A percentile compares a stretch with the other conserved stretches of the same genome.
These are phyloP conservation scores for Paraglomus brasilianum DNA, from an alignment of 192 early-diverging fungal genomes.

Conservation along the genomic window DNA sequence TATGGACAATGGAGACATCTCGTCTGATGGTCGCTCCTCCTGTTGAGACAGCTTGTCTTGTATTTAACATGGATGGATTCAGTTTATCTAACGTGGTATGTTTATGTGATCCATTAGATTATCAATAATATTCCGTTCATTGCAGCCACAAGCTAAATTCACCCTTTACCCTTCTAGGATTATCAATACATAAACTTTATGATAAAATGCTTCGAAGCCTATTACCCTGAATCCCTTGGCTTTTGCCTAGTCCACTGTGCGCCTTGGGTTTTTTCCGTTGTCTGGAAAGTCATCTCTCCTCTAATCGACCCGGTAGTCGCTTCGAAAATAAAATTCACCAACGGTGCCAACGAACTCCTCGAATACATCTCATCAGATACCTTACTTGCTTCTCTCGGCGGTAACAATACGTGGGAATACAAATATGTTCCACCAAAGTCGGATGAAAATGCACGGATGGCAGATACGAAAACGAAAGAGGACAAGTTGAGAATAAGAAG, in stretches of 20 bases:
- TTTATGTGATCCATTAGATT: neutral
- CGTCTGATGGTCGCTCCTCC: slow-evolving; percentile 64
- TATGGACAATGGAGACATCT: slow-evolving; percentile 74
- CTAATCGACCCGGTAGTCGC: slow-evolving; percentile 89
- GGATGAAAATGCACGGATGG: slow-evolving; percentile 45
- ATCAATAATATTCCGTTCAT: neutral
- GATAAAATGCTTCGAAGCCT: slow-evolving; percentile 76
- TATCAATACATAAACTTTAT: slow-evolving; percentile 67
- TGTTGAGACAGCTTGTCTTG: slow-evolving; percentile 55
- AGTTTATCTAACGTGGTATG: slow-evolving; percentile 43
- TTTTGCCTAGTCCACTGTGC: slow-evolving; percentile 79
- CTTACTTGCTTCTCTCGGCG: slow-evolving; percentile 62
- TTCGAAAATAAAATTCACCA: slow-evolving; percentile 78
- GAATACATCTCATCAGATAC: slow-evolving; percentile 60
- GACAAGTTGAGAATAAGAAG: slow-evolving; percentile 36
- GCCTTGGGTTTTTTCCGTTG: slow-evolving; percentile 83
- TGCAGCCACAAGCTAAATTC: neutral
- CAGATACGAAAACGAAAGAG: slow-evolving; percentile 41
- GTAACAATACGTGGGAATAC: slow-evolving; percentile 55
- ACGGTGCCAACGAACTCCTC: slow-evolving; percentile 56
- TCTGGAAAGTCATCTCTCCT: slow-evolving; percentile 82
- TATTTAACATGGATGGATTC: slow-evolving; percentile 49
- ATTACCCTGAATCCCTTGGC: slow-evolving; percentile 90
- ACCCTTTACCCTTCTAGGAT: slow-evolving; percentile 26
- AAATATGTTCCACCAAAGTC: slow-evolving; percentile 39